A percentile compares a stretch with the other conserved stretches of the same genome.
These are phyloP conservation scores for Aspergillus sp. DNA, from an alignment of 2,329 filamentous ascomycete genomes.

Conservation along the genomic window DNA sequence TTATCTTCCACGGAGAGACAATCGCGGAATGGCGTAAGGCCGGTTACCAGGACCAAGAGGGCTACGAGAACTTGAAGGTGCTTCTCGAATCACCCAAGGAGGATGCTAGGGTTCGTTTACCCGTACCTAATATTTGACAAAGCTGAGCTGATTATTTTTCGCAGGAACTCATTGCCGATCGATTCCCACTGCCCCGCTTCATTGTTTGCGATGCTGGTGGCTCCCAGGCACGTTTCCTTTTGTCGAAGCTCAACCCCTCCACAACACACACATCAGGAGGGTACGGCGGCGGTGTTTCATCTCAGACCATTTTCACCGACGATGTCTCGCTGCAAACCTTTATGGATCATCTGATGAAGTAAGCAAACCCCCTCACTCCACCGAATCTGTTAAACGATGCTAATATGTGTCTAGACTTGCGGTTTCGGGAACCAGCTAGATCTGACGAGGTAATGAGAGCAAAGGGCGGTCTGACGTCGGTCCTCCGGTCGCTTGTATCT, in stretches of 20 bases:
- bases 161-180: slow-evolving; percentile 91
- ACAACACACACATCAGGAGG: slow-evolving; percentile 93
- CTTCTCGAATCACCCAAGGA: slow-evolving; percentile 92
- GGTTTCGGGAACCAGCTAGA: slow-evolving; percentile 47
- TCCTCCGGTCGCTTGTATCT: slow-evolving; percentile 36
- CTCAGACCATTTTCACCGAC: slow-evolving; percentile 98
- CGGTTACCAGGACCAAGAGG: slow-evolving; percentile 95
- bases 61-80: slow-evolving; percentile 90
- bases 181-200: slow-evolving; percentile 96
- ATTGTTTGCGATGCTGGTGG: slow-evolving; percentile 98
- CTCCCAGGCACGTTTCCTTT: slow-evolving; percentile 91
- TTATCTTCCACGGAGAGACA: slow-evolving; percentile 98
- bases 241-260: slow-evolving; percentile 95
- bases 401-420: slow-evolving; percentile 39
- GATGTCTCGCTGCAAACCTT: slow-evolving; percentile 97
- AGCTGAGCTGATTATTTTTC: slow-evolving; percentile 4
- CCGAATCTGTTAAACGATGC: slow-evolving; percentile 6
- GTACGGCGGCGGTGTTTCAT: slow-evolving; percentile 84
- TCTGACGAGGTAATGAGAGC: slow-evolving; percentile 26
- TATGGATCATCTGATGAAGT: slow-evolving; percentile 99
- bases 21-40: slow-evolving; percentile 98
- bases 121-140: not conserved
- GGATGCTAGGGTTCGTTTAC: slow-evolving; percentile 73
- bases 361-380: slow-evolving; percentile 34
- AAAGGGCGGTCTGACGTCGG: slow-evolving; percentile 26